These are phyloP conservation scores for Oryza officinalis DNA, from an alignment of 176 grass and related monocot species.

Conservation along the genomic window DNA sequence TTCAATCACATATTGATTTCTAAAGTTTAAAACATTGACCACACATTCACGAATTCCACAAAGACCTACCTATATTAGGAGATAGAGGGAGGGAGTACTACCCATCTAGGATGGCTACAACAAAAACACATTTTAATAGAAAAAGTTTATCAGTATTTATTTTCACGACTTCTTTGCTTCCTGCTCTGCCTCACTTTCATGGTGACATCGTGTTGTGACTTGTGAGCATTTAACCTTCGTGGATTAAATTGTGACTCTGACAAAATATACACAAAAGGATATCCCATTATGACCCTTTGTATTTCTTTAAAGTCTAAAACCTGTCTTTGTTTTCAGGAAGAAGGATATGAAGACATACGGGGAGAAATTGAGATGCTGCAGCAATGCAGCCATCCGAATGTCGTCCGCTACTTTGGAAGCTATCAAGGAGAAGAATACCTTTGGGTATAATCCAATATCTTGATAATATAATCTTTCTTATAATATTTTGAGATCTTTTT, in stretches of 20 bases:
- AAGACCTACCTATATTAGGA: background rate
- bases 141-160: background rate
- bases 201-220: constrained; percentile 22
- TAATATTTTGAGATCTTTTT: constrained; percentile 20
- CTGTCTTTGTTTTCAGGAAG: constrained; percentile 66
- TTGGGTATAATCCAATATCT: constrained; percentile 63
- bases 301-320: constrained; percentile 26
- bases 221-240: constrained; percentile 27
- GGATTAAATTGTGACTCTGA: background rate
- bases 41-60: background rate
- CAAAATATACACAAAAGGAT: constrained; percentile 10
- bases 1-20: background rate
- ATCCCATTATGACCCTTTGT: constrained; percentile 26
- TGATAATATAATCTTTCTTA: constrained; percentile 19
- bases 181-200: background rate
- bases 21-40: background rate
- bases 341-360: constrained; percentile 94
- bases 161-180: constrained; percentile 1
- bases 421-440: constrained; percentile 98
- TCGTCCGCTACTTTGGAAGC: constrained; percentile 97
- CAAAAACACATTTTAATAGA: background rate
- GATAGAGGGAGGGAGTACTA: background rate
- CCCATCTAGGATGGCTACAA: background rate
- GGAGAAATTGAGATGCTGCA: constrained; percentile 99
- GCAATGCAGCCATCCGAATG: constrained; percentile 98